Evolutionary conservation across 73 alveolate genomes (phyloP).

Genomic region (Paramecium sexaurelia): DNA sequence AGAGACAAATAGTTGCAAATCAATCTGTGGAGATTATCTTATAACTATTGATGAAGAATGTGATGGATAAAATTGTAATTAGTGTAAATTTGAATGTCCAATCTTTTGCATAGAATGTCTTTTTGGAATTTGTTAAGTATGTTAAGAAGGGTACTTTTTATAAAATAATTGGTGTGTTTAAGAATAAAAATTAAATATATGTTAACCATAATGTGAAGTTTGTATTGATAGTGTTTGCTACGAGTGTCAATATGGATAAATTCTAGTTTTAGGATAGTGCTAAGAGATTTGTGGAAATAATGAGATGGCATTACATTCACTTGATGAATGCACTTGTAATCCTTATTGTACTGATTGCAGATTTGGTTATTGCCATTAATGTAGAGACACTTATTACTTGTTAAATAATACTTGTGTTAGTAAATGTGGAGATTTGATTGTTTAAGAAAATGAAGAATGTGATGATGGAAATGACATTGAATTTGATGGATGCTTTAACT

Average conservation of each 20-base stretch:
- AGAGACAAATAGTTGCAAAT: neutral
- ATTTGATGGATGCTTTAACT: conserved; percentile 5
- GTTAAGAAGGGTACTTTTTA: neutral
- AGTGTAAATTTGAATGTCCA: neutral
- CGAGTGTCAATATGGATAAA: neutral
- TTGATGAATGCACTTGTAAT: neutral
- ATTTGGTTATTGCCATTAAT: neutral
- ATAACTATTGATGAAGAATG: neutral
- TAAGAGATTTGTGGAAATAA: neutral
- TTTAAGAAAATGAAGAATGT: neutral
- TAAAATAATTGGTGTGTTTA: neutral
- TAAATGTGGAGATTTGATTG: neutral
- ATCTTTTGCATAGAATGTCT: neutral
- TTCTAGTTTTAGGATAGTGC: neutral
- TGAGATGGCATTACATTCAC: neutral
- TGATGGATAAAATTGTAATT: neutral
- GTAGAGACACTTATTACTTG: neutral
- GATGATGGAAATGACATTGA: conserved; percentile 22
- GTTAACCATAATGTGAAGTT: neutral
- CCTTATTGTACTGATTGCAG: neutral
- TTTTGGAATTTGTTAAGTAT: neutral
- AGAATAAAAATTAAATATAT: neutral
- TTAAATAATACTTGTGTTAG: neutral
- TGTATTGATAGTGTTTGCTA: neutral
- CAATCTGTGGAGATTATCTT: neutral